Percentiles rank a stretch among this genome's conserved stretches.
Conservation (phyloP, 31 red algal genomes). For the Asparagopsis taxiformis region DNA sequence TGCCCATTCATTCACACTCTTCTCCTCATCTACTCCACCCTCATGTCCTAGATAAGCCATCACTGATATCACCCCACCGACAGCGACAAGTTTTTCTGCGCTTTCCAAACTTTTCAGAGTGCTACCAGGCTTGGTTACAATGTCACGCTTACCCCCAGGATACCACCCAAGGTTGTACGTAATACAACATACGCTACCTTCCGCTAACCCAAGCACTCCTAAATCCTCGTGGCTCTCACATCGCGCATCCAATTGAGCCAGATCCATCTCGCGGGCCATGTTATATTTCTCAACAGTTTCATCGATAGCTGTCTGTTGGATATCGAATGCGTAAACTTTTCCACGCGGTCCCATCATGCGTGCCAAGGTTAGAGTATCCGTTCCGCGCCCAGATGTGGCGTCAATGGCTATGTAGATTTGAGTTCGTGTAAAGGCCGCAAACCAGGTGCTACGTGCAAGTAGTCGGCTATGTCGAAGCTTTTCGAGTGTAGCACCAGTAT, state of each 20-base stretch:
- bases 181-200: slow-evolving; percentile 32
- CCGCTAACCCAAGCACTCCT: slow-evolving; percentile 6
- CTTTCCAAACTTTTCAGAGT: slow-evolving; percentile 56
- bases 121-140: slow-evolving; percentile 37
- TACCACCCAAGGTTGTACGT: slow-evolving; percentile 89
- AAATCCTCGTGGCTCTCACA: slow-evolving; percentile 51
- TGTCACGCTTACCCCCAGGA: slow-evolving; percentile 52
- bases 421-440: slow-evolving; percentile 19
- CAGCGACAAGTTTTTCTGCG: slow-evolving; percentile 43
- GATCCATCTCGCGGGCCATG: neutral
- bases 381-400: slow-evolving; percentile 81
- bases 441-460: slow-evolving; percentile 20
- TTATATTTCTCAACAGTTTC: slow-evolving; percentile 43
- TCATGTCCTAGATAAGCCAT: slow-evolving; percentile 81
- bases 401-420: slow-evolving; percentile 46
- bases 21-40: slow-evolving; percentile 64
- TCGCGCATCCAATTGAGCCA: slow-evolving; percentile 20
- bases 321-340: slow-evolving; percentile 72
- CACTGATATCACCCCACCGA: slow-evolving; percentile 70
- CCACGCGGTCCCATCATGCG: slow-evolving; percentile 42
- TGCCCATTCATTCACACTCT: slow-evolving; percentile 48
- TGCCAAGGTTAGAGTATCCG: slow-evolving; percentile 65
- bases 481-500: neutral
- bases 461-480: slow-evolving; percentile 32
- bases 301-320: slow-evolving; percentile 58